phyloP scores from a whole-genome alignment of 805 yeast genomes.

The Metschnikowia chrysomelidarum region DNA sequence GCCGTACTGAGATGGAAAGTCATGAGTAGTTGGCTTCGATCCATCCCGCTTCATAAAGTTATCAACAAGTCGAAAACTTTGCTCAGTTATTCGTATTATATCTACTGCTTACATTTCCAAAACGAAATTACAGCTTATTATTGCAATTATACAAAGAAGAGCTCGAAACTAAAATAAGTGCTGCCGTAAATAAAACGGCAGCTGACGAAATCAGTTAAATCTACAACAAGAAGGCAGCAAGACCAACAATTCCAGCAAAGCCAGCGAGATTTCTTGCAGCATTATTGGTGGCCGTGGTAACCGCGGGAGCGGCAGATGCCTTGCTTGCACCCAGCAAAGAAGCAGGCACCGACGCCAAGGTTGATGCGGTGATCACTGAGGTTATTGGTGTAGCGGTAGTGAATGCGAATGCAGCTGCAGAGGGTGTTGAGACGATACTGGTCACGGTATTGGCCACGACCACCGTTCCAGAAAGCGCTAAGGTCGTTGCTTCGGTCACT shows the following conservation, averaged over 20 bases:
- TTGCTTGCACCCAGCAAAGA: background rate
- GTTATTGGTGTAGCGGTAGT: background rate
- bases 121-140: no score
- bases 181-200: background rate
- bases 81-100: no score
- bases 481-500: slow-evolving; percentile 29
- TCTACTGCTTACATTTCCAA: no score
- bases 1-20: no score
- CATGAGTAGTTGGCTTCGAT: no score
- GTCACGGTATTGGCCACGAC: slow-evolving; percentile 25
- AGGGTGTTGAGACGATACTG: slow-evolving; percentile 1
- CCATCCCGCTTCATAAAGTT: no score
- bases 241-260: slow-evolving; percentile 13
- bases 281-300: slow-evolving; percentile 20
- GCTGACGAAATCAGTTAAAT: background rate
- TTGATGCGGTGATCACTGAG: background rate
- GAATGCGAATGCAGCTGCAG: slow-evolving; percentile 1
- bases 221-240: slow-evolving; percentile 13
- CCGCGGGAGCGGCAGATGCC: slow-evolving; percentile 2
- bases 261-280: slow-evolving; percentile 35
- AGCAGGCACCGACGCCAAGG: background rate
- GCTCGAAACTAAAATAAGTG: slow-evolving; percentile 1
- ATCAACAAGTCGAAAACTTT: no score
- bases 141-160: background rate
- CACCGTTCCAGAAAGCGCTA: slow-evolving; percentile 32